Evolutionary conservation across 805 yeast species (phyloP).

Genomic region (Nakazawaea molendinolei): DNA sequence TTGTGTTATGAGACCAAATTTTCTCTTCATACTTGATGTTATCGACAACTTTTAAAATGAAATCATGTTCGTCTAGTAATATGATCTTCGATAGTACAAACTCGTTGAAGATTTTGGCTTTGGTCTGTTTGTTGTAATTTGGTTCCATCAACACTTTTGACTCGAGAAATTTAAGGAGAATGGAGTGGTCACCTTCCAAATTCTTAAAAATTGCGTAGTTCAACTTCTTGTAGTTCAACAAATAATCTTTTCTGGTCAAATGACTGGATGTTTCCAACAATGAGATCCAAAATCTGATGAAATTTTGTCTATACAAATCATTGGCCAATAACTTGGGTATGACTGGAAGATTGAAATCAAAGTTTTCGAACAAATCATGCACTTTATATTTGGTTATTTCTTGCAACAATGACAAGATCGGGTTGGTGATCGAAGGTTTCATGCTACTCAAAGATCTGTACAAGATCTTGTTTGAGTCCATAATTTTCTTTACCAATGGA

Average conservation of each 20-base stretch:
- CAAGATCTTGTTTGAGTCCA: constrained; percentile 55
- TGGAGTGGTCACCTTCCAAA: constrained; percentile 47
- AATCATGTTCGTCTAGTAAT: constrained; percentile 25
- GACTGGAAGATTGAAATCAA: constrained; percentile 60
- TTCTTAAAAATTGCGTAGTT: constrained; percentile 64
- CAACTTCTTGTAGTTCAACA: constrained; percentile 49
- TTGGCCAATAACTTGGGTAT: constrained; percentile 60
- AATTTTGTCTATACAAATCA: constrained; percentile 42
- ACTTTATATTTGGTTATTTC: constrained; percentile 38
- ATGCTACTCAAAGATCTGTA: constrained; percentile 59
- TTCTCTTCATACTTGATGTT: constrained; percentile 42
- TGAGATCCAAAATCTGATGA: constrained; percentile 55
- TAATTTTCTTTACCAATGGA: constrained; percentile 31
- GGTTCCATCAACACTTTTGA: constrained; percentile 49
- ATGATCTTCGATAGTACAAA: constrained; percentile 56
- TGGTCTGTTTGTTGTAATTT: constrained; percentile 58
- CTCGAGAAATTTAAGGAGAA: constrained; percentile 39
- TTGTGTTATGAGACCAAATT: constrained; percentile 36
- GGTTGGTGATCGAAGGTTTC: constrained; percentile 53
- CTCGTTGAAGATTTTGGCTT: constrained; percentile 74
- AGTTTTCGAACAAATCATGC: constrained; percentile 52
- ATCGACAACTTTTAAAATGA: constrained; percentile 43
- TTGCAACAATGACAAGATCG: constrained; percentile 51
- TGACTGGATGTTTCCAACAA: constrained; percentile 45
- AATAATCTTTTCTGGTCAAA: constrained; percentile 55